phyloP scores from a whole-genome alignment of 331 rosid species.

The Dryas integrifolia region DNA sequence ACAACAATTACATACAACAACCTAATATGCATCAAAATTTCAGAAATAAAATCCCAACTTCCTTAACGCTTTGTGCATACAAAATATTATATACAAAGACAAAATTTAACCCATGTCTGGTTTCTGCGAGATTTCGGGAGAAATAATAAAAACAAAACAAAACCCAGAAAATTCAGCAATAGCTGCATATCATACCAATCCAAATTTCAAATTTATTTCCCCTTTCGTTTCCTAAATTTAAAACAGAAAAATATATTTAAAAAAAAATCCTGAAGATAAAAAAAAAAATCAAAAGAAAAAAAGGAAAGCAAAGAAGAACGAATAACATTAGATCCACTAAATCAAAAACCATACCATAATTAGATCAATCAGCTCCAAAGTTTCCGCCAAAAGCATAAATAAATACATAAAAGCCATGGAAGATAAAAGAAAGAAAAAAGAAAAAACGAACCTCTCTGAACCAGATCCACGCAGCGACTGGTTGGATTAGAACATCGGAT shows the following conservation, averaged over 20 bases:
- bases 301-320: not conserved
- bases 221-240: not conserved
- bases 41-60: not conserved
- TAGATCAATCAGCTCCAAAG: slow-evolving; percentile 20
- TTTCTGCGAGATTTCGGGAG: not conserved
- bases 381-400: not conserved
- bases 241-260: not conserved
- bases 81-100: not conserved
- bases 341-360: slow-evolving; percentile 10
- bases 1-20: not conserved
- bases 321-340: slow-evolving; percentile 41
- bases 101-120: not conserved
- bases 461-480: slow-evolving; percentile 27
- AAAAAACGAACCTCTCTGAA: slow-evolving; percentile 30
- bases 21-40: not conserved
- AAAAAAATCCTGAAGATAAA: not conserved
- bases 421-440: not conserved
- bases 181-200: not conserved
- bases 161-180: slow-evolving; percentile 7
- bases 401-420: not conserved
- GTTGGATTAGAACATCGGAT: slow-evolving; percentile 20
- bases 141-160: not conserved
- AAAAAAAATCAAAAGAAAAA: not conserved
- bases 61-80: not conserved
- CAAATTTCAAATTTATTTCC: not conserved